Evolutionary conservation across 306 rosid genomes (phyloP).

Genomic region (Luffa aegyptiaca): DNA sequence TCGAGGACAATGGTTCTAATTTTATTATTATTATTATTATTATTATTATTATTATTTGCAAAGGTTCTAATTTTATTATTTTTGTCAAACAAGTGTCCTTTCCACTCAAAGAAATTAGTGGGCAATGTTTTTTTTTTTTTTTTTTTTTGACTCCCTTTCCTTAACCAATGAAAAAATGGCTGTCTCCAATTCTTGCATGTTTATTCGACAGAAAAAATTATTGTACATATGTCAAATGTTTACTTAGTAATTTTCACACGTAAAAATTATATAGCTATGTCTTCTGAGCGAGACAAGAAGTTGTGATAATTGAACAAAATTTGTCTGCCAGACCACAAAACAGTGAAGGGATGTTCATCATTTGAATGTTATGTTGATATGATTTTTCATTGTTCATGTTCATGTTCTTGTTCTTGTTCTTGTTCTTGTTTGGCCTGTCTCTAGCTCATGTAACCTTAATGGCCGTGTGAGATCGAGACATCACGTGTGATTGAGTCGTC

Average conservation of each 20-base stretch:
- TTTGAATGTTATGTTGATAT: not conserved
- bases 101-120: not conserved
- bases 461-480: not conserved
- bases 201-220: not conserved
- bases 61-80: not conserved
- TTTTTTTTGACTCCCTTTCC: not conserved
- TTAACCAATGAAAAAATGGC: not conserved
- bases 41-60: too few relatives aligned
- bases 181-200: not conserved
- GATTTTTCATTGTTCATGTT: not conserved
- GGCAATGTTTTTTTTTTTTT: not conserved
- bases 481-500: not conserved
- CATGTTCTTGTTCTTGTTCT: not conserved
- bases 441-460: not conserved
- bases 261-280: not conserved
- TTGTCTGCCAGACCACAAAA: not conserved
- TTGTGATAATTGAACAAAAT: not conserved
- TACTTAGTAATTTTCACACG: not conserved
- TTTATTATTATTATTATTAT: not conserved
- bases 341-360: not conserved
- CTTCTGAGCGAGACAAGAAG: not conserved
- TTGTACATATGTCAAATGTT: not conserved
- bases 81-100: not conserved
- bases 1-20: not conserved
- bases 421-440: not conserved